Conservation (phyloP, 2,329 filamentous ascomycete species). For the Diaporthe vexans region DNA sequence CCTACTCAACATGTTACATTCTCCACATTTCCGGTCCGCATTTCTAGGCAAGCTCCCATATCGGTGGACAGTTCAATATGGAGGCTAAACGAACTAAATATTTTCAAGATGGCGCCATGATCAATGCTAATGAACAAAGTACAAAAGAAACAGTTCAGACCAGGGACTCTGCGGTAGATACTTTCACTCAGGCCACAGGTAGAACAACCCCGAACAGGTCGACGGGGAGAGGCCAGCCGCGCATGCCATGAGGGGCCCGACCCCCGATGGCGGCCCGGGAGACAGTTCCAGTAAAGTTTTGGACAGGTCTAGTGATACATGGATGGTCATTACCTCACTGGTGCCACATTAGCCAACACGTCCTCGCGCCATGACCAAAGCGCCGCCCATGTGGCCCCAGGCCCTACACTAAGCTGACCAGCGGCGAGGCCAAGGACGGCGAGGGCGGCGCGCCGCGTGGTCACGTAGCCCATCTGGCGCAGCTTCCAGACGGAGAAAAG, state of each 20-base stretch:
- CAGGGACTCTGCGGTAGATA: neutral
- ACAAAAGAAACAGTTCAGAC: neutral
- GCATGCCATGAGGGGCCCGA: neutral
- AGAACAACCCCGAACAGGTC: neutral
- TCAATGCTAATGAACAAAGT: neutral
- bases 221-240: neutral
- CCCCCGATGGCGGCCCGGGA: neutral
- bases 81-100: neutral
- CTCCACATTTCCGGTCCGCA: neutral
- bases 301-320: too few species aligned
- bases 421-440: neutral
- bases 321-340: neutral
- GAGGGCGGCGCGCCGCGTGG: neutral
- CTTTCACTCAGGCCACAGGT: neutral
- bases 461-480: conserved; percentile 28
- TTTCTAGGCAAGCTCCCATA: neutral
- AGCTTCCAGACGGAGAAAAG: conserved; percentile 25
- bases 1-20: neutral
- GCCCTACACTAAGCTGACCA: conserved; percentile 20
- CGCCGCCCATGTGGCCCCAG: conserved; percentile 3
- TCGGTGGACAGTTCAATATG: neutral
- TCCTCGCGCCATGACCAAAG: conserved; percentile 24
- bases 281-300: neutral
- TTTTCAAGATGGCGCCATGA: neutral
- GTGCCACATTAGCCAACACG: conserved; percentile 12